Conservation (phyloP, 2,329 filamentous ascomycete genomes). For the Aspergillus ruber region DNA sequence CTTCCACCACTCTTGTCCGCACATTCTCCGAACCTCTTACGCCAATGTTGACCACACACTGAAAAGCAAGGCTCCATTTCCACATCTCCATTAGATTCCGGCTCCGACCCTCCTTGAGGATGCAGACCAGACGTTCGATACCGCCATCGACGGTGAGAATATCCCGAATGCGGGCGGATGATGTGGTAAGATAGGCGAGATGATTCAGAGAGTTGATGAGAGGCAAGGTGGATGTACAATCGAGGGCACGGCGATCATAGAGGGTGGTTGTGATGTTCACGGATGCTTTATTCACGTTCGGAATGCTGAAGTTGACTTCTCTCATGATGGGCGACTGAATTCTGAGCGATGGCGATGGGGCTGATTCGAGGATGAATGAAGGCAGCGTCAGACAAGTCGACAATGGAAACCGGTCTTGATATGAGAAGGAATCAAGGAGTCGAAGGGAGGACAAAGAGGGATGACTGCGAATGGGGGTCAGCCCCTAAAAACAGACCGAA, state of each 20-base stretch:
- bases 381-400: too few species aligned
- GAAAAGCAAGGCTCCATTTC: slow-evolving; percentile 99
- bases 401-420: background rate
- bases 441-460: slow-evolving; percentile 1
- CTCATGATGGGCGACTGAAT: slow-evolving; percentile 63
- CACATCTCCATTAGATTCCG: slow-evolving; percentile 99
- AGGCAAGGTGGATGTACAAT: slow-evolving; percentile 95
- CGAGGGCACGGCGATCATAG: slow-evolving; percentile 92
- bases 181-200: slow-evolving; percentile 95
- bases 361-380: background rate
- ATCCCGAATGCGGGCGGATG: slow-evolving; percentile 92
- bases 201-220: slow-evolving; percentile 99
- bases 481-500: slow-evolving; percentile 12
- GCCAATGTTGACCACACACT: slow-evolving; percentile 98
- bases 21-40: slow-evolving; percentile 92
- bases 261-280: slow-evolving; percentile 97
- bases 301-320: slow-evolving; percentile 99
- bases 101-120: slow-evolving; percentile 92
- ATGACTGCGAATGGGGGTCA: slow-evolving; percentile 5
- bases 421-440: background rate
- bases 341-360: background rate
- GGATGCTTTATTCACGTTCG: slow-evolving; percentile 98
- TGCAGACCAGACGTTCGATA: slow-evolving; percentile 92
- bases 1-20: slow-evolving; percentile 90
- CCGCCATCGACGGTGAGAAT: slow-evolving; percentile 98